phyloP scores from a whole-genome alignment of 306 rosid genomes.

The Mimosa pudica region DNA sequence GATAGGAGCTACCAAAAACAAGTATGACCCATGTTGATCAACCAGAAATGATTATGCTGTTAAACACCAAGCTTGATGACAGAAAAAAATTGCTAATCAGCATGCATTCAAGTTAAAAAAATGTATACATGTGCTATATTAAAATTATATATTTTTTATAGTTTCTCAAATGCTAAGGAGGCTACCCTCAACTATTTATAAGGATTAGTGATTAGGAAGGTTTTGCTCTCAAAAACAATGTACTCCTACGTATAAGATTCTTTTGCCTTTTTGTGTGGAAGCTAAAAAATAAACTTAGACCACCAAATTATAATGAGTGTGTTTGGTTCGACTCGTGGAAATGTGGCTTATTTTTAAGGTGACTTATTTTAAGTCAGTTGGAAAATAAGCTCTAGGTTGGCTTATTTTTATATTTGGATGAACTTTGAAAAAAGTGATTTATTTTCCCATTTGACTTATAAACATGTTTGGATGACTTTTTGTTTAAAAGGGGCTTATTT shows the following conservation, averaged over 20 bases:
- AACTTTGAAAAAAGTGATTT: too few species aligned
- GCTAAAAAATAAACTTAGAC: not conserved
- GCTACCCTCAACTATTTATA: not conserved
- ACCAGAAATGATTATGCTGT: not conserved
- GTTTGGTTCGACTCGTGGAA: too few species aligned
- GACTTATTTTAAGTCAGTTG: too few species aligned
- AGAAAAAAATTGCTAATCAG: too few species aligned
- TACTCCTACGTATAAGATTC: not conserved
- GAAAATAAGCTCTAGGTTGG: too few species aligned
- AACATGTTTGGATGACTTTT: too few species aligned
- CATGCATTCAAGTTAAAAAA: not conserved
- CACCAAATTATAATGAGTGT: too few species aligned
- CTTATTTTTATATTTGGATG: too few species aligned
- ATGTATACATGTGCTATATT: not conserved
- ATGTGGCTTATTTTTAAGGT: too few species aligned
- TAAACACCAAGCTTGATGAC: not conserved
- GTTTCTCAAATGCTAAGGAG: slow-evolving; percentile 1
- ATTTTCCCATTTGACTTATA: too few species aligned
- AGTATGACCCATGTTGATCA: not conserved
- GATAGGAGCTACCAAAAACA: not conserved
- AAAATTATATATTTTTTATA: not conserved
- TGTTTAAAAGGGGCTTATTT: too few species aligned
- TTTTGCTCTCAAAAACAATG: slow-evolving; percentile 1
- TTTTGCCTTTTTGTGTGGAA: too few species aligned
- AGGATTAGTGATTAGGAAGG: not conserved